phyloP scores from a whole-genome alignment of 78 protist genomes.

The Guillardia theta region DNA sequence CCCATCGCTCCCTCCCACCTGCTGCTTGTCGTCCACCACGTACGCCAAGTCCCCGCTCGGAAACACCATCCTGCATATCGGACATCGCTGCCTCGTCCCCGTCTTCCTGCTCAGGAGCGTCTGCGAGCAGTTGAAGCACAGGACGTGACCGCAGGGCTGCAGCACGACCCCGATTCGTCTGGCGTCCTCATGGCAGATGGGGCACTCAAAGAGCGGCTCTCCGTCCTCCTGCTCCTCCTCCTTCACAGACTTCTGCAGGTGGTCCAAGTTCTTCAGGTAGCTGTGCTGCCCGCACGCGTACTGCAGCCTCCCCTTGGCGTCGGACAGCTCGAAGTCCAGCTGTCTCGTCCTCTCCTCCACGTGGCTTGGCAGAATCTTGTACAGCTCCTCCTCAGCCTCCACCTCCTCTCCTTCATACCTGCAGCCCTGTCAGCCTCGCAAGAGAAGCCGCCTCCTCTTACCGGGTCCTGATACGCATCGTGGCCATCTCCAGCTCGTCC shows the following conservation, averaged over 20 bases:
- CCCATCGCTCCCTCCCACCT: background rate
- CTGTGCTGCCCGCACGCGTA: background rate
- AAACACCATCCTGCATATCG: background rate
- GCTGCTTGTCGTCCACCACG: background rate
- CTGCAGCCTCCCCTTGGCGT: background rate
- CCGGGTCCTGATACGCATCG: background rate
- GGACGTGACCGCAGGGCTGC: background rate
- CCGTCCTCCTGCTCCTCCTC: background rate
- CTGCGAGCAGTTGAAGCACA: background rate
- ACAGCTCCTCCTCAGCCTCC: background rate
- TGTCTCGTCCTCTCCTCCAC: too few relatives aligned
- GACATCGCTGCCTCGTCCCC: too few relatives aligned
- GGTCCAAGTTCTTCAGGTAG: background rate
- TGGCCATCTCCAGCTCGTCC: background rate
- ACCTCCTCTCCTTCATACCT: too few relatives aligned
- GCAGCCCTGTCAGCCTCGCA: too few relatives aligned
- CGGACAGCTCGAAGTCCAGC: too few relatives aligned
- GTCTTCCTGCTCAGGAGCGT: too few relatives aligned
- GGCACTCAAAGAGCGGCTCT: background rate
- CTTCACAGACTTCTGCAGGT: background rate
- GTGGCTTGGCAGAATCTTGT: background rate
- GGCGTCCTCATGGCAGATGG: background rate
- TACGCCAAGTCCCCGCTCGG: too few relatives aligned
- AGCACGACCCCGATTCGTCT: background rate
- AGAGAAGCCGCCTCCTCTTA: too few relatives aligned